Evolutionary conservation across 2,329 filamentous ascomycete species (phyloP), one percentile per base, ranked within the genome.

Genomic region (Fusarium irregulare): DNA sequence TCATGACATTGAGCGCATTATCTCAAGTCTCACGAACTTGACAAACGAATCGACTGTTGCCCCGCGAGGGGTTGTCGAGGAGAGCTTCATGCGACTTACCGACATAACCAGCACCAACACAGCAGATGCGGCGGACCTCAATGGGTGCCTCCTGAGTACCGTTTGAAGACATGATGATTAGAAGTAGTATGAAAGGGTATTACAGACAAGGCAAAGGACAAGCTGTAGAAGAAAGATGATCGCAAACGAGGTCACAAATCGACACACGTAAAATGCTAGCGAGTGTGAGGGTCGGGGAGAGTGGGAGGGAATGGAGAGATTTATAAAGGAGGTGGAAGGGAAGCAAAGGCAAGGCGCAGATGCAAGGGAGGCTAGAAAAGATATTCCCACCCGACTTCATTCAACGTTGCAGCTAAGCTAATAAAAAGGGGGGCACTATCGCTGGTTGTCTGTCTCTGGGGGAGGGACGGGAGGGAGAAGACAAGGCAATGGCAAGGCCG

Each of bases 91-190:
- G 21, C 16, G 12, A 83, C 89, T 74, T 84, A 92, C 89, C 91
- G 69, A 93, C 90, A 78, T 93, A 93, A 72, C 91, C 91, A 71
- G 91, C 91, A 51, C 91, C 91, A 67, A 93, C 88, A 76, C 90
- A 93, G 79, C 91, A 93, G 55, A 93, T 89, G 75, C 87, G 90
- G 74, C 81, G 82, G 41, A 91, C 78, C 51, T 76, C 72, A 71
- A 80, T 76, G 49, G 73, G 75, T 28, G 64, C 68, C 13, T 72
- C 63, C 40, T 72, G 58, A 32, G 60, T 61, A 70, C 76, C 78
- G 71, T 80, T 80, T 69, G 74, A 60, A 47, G 76, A 73, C 73
- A 75, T 75, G 71, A 53, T 67, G 69, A 66, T 59, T 55, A 60
- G 42, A 68, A 45, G 51, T 30, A 47, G 59, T 64, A 68, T 68